Percentiles rank a stretch among this genome's conserved stretches.
phyloP scores from a whole-genome alignment of 495 filamentous ascomycete genomes.

The Xylaria venustula region DNA sequence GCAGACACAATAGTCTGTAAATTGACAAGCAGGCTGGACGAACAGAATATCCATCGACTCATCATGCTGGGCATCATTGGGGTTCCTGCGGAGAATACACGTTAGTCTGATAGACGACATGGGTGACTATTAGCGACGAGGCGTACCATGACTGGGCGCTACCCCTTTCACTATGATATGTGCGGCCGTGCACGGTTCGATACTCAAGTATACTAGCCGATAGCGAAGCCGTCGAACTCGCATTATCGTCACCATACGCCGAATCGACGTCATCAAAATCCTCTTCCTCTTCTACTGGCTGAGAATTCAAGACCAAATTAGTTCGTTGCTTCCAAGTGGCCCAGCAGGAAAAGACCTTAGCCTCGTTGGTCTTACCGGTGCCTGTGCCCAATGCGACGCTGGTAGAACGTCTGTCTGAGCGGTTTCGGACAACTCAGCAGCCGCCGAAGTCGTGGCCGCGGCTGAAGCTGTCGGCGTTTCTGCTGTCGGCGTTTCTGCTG shows the following conservation, averaged over 20 bases:
- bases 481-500: too few species aligned
- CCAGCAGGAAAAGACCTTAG: neutral
- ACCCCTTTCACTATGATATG: constrained; percentile 36
- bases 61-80: constrained; percentile 37
- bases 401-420: constrained; percentile 18
- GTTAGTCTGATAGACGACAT: neutral
- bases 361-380: constrained; percentile 16
- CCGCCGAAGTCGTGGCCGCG: neutral
- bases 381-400: constrained; percentile 29
- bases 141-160: constrained; percentile 34
- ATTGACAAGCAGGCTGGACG: neutral
- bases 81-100: constrained; percentile 21
- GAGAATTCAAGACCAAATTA: neutral
- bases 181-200: constrained; percentile 38
- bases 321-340: neutral
- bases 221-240: constrained; percentile 44
- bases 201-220: constrained; percentile 45
- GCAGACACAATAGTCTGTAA: neutral
- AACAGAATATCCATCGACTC: constrained; percentile 37
- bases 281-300: constrained; percentile 7
- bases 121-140: neutral
- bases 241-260: constrained; percentile 26
- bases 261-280: constrained; percentile 29
- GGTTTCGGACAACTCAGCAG: neutral
- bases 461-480: neutral